A percentile compares a stretch with the other conserved stretches of the same genome.
Evolutionary conservation across 129 eudicot genomes (phyloP).

Genomic region (Centrapalus pauciflorus): DNA sequence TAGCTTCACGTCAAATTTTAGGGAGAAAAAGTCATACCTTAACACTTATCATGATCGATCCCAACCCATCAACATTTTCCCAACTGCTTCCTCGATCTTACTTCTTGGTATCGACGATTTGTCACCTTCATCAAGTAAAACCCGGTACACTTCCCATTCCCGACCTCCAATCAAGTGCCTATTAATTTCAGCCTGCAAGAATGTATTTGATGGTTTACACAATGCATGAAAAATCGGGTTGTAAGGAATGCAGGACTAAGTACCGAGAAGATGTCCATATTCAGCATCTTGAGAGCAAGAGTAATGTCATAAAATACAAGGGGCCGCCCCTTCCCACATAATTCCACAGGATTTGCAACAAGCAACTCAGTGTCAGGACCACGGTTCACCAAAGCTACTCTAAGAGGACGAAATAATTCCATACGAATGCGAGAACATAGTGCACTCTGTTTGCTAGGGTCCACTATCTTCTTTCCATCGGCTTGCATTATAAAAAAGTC

Average conservation of each 20-base stretch:
- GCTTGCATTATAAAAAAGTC: constrained; percentile 61
- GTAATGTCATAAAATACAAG: no score
- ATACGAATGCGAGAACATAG: constrained; percentile 42
- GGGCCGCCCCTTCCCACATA: constrained; percentile 73
- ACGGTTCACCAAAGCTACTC: constrained; percentile 52
- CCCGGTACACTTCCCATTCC: constrained; percentile 69
- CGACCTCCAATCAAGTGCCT: constrained; percentile 54
- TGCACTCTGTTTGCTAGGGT: constrained; percentile 42
- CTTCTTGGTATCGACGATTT: constrained; percentile 28
- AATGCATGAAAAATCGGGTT: neutral
- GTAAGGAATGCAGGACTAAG: neutral
- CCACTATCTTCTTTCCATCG: constrained; percentile 59
- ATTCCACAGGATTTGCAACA: constrained; percentile 67
- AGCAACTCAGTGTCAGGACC: constrained; percentile 71
- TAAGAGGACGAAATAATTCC: constrained; percentile 51
- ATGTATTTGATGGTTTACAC: neutral
- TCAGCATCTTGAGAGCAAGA: no score
- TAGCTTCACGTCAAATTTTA: neutral
- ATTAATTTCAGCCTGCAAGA: constrained; percentile 53
- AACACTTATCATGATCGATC: constrained; percentile 2
- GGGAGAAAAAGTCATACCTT: neutral
- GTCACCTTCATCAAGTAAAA: constrained; percentile 62
- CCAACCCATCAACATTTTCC: constrained; percentile 67
- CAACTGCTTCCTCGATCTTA: constrained; percentile 51
- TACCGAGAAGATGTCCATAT: constrained; percentile 62